Conservation (phyloP, 176 grass and related monocot species). For the Panicum miliaceum region DNA sequence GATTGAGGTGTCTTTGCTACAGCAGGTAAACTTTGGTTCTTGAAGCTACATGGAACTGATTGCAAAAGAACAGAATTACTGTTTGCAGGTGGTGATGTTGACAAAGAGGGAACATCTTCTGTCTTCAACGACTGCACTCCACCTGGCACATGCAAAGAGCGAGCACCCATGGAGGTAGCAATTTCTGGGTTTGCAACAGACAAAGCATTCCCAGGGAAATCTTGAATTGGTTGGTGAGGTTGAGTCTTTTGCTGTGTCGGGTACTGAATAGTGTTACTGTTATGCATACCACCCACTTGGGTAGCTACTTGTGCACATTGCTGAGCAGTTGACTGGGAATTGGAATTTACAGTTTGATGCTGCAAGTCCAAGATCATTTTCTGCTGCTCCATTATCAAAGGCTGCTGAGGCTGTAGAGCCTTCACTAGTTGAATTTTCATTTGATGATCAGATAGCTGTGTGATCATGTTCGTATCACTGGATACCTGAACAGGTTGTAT, state of each 20-base stretch:
- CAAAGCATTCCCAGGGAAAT: constrained; percentile 31
- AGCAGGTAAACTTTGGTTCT: constrained; percentile 43
- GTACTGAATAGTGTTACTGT: constrained; percentile 42
- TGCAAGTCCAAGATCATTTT: constrained; percentile 64
- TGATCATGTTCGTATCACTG: constrained; percentile 37
- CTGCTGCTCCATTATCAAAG: constrained; percentile 56
- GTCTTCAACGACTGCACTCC: constrained; percentile 46
- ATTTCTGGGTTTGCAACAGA: constrained; percentile 46
- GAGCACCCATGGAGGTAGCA: constrained; percentile 49
- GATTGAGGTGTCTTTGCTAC: constrained; percentile 62
- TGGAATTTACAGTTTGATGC: constrained; percentile 60
- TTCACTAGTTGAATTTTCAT: constrained; percentile 67
- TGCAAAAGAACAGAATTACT: constrained; percentile 53
- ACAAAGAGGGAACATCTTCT: constrained; percentile 57
- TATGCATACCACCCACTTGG: constrained; percentile 42
- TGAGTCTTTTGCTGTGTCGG: constrained; percentile 49
- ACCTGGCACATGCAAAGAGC: constrained; percentile 43
- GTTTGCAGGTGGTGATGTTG: constrained; percentile 59
- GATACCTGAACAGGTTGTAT: constrained; percentile 40
- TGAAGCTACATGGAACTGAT: constrained; percentile 52
- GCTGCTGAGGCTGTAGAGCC: constrained; percentile 54
- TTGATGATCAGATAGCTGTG: constrained; percentile 59
- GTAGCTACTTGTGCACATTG: constrained; percentile 47
- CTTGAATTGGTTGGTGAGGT: constrained; percentile 49
- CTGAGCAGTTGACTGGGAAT: constrained; percentile 48